A percentile compares a stretch with the other conserved stretches of the same genome.
Conservation (phyloP, 73 alveolate species). For the Paramecium sexaurelia region DNA sequence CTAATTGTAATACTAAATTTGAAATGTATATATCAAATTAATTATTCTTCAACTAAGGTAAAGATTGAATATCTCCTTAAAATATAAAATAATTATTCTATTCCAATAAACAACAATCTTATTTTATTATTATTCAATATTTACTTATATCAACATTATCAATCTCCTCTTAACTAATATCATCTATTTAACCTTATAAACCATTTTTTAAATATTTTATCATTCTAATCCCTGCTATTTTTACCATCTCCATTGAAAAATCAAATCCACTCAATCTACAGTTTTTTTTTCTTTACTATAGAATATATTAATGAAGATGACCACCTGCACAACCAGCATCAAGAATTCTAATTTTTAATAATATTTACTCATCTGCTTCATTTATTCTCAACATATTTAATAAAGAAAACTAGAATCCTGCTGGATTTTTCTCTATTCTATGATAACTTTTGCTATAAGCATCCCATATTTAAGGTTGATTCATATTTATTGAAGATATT, state of each 20-base stretch:
- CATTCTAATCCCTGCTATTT: neutral
- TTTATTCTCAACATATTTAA: neutral
- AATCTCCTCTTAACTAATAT: neutral
- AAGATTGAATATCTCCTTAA: neutral
- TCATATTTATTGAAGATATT: too few species aligned
- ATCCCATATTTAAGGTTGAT: neutral
- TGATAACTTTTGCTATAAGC: neutral
- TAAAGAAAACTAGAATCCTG: neutral
- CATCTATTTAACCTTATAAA: neutral
- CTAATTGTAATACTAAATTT: neutral
- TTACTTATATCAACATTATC: neutral
- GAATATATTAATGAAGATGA: neutral
- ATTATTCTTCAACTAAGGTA: neutral
- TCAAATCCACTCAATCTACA: neutral
- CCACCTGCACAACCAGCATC: slow-evolving; percentile 34
- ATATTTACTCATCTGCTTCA: neutral
- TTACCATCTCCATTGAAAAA: neutral
- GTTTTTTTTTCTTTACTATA: neutral
- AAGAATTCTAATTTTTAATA: neutral
- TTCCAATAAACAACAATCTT: neutral
- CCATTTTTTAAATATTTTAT: neutral
- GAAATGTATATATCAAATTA: neutral
- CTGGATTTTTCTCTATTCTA: neutral
- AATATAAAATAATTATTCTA: neutral
- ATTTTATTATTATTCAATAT: neutral